A percentile compares a stretch with the other conserved stretches of the same genome.
These are phyloP conservation scores for Euphorbia lathyris DNA, from an alignment of 345 rosid genomes.

Conservation along the genomic window DNA sequence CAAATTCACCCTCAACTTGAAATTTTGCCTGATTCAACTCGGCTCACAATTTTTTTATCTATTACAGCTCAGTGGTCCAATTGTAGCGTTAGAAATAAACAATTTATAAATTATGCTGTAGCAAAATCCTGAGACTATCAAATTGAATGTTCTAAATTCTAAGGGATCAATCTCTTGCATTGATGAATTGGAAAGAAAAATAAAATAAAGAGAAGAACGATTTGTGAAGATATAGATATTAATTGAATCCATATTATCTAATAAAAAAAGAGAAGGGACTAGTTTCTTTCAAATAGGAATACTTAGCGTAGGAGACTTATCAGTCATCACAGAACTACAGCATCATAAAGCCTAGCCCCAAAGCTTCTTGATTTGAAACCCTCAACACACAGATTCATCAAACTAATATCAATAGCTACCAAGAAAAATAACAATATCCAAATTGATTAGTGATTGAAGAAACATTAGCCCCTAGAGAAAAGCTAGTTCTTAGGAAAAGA, in stretches of 20 bases:
- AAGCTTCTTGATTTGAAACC: neutral
- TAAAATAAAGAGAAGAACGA: neutral
- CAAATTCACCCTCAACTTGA: no score
- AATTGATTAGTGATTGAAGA: neutral
- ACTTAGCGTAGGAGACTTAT: neutral
- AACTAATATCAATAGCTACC: neutral
- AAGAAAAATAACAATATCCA: no score
- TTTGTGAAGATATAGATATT: no score
- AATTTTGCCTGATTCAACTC: no score
- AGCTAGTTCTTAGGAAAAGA: neutral
- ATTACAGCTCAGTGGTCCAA: no score
- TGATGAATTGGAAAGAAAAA: neutral
- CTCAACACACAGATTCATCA: neutral
- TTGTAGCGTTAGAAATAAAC: neutral
- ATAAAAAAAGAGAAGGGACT: neutral
- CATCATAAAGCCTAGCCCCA: neutral
- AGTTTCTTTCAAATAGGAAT: neutral
- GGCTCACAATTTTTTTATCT: no score
- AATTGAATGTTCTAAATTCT: neutral
- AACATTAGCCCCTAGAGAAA: neutral
- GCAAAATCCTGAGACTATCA: neutral
- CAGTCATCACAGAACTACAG: neutral
- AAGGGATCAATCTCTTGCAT: neutral
- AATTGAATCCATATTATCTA: no score
- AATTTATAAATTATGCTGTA: neutral